phyloP scores from a whole-genome alignment of 23 red algal species.

The Pyropia haitanensis region DNA sequence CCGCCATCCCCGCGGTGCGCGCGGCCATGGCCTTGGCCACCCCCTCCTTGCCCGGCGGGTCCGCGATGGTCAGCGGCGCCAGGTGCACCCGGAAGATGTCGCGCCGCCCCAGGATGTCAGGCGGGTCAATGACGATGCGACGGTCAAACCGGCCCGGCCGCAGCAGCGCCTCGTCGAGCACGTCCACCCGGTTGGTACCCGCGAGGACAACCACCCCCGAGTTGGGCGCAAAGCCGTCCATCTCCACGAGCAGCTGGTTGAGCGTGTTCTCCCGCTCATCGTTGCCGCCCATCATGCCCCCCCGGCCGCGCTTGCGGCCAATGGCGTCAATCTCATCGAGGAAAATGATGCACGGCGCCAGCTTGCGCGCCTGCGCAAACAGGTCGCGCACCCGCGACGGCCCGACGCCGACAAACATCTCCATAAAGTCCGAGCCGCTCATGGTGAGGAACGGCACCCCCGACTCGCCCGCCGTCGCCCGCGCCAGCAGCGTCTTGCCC shows the following conservation, averaged over 20 bases:
- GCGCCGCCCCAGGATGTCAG: slow-evolving; percentile 83
- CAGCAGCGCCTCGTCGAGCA: slow-evolving; percentile 89
- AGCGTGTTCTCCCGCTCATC: slow-evolving; percentile 99
- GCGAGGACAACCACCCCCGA: slow-evolving; percentile 94
- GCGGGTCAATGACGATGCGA: slow-evolving; percentile 91
- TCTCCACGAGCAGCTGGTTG: slow-evolving; percentile 98
- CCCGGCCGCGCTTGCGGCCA: slow-evolving; percentile 78
- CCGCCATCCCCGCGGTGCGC: slow-evolving; percentile 85
- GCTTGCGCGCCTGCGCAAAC: slow-evolving; percentile 90
- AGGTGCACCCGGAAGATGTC: slow-evolving; percentile 93
- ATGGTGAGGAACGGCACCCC: slow-evolving; percentile 97
- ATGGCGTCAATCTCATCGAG: slow-evolving; percentile 99
- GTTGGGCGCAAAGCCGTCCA: slow-evolving; percentile 97
- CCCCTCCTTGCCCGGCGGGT: slow-evolving; percentile 69
- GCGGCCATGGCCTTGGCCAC: slow-evolving; percentile 79
- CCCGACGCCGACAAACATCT: slow-evolving; percentile 99
- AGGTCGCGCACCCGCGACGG: slow-evolving; percentile 92
- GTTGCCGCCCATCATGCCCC: slow-evolving; percentile 89
- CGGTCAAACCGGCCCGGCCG: slow-evolving; percentile 96
- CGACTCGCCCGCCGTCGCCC: slow-evolving; percentile 95
- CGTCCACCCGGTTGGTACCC: slow-evolving; percentile 92
- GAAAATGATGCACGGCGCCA: slow-evolving; percentile 96
- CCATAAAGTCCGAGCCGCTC: slow-evolving; percentile 97
- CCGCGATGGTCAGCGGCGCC: slow-evolving; percentile 56
- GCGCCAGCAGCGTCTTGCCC: slow-evolving; percentile 94